A percentile compares a stretch with the other conserved stretches of the same genome.
These are phyloP conservation scores for Debaryomyces psychrophilus DNA, from an alignment of 1,139 yeast genomes.

Conservation along the genomic window DNA sequence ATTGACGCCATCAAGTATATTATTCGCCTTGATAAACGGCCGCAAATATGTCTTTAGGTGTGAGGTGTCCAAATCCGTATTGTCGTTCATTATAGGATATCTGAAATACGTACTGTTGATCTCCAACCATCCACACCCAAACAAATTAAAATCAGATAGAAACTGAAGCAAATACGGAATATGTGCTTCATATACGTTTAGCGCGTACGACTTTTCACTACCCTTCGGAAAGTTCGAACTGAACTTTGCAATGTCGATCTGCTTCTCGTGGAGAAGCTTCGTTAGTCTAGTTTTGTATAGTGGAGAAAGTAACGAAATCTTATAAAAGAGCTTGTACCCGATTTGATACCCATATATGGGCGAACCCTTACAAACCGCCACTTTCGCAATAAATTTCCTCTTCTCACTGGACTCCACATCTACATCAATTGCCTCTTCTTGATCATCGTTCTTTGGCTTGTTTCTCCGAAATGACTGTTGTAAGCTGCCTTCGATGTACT, in stretches of 20 bases:
- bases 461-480: constrained; percentile 21
- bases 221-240: constrained; percentile 6
- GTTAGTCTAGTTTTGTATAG: constrained; percentile 59
- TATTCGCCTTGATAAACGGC: constrained; percentile 23
- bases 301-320: constrained; percentile 71
- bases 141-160: constrained; percentile 77
- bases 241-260: constrained; percentile 22
- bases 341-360: constrained; percentile 85
- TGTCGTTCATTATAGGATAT: constrained; percentile 32
- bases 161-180: constrained; percentile 78
- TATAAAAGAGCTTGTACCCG: constrained; percentile 65
- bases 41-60: constrained; percentile 22
- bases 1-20: constrained; percentile 26
- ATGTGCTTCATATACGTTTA: constrained; percentile 66
- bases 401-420: constrained; percentile 12
- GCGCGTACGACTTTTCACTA: neutral
- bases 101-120: constrained; percentile 39
- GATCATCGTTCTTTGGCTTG: constrained; percentile 15
- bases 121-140: constrained; percentile 80
- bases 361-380: constrained; percentile 70
- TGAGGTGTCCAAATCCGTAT: neutral
- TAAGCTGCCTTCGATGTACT: constrained; percentile 25
- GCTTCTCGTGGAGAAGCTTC: constrained; percentile 58
- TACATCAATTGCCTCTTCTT: constrained; percentile 15
- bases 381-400: constrained; percentile 60